Percentiles rank a stretch among this genome's conserved stretches.
Evolutionary conservation across 805 yeast genomes (phyloP).

Genomic region (Pichia cabralensis): DNA sequence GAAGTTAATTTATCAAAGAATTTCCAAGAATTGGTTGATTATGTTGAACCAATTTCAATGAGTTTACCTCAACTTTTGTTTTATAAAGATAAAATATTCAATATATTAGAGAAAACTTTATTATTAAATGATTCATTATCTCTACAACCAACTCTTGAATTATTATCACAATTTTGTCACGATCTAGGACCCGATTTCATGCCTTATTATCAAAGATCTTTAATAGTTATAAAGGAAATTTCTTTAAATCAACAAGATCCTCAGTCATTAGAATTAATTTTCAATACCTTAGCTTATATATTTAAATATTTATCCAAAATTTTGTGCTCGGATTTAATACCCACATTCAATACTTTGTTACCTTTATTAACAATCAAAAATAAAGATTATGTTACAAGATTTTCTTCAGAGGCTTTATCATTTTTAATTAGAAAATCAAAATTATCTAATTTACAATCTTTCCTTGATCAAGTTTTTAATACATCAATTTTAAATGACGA

Average conservation of each 20-base stretch:
- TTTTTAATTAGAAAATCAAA: conserved; percentile 67
- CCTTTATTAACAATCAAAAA: conserved; percentile 52
- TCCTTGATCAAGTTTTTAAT: conserved; percentile 33
- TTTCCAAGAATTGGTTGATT: conserved; percentile 54
- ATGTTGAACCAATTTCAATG: conserved; percentile 44
- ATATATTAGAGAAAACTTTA: conserved; percentile 30
- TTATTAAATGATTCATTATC: conserved; percentile 55
- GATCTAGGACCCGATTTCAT: conserved; percentile 90
- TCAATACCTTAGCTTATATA: conserved; percentile 75
- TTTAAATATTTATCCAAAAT: conserved; percentile 76
- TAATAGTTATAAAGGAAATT: conserved; percentile 41
- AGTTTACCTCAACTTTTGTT: conserved; percentile 75
- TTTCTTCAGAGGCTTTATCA: conserved; percentile 85
- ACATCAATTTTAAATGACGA: conserved; percentile 22
- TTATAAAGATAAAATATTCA: conserved; percentile 54
- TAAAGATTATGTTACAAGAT: conserved; percentile 61
- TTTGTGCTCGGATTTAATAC: conserved; percentile 50
- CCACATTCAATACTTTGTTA: conserved; percentile 56
- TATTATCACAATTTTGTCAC: conserved; percentile 76
- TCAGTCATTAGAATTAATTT: conserved; percentile 68
- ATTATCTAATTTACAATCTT: conserved; percentile 32
- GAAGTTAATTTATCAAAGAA: conserved; percentile 72
- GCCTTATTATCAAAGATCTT: conserved; percentile 44
- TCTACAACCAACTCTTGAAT: conserved; percentile 71
- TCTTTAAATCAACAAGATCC: conserved; percentile 43